Conservation (phyloP, 2,329 filamentous ascomycete genomes). For the Colletotrichum sp. region DNA sequence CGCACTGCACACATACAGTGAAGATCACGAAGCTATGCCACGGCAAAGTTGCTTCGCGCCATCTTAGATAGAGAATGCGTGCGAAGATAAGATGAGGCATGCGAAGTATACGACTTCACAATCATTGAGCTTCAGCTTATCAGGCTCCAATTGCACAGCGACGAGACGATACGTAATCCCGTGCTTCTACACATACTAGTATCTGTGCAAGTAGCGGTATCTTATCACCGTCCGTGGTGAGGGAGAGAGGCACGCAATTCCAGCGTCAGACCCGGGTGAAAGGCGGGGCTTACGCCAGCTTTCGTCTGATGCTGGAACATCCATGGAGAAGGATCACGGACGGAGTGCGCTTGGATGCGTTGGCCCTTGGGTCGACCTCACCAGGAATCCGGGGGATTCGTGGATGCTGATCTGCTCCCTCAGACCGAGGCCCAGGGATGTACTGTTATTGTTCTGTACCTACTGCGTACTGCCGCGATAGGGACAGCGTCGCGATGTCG, state of each 20-base stretch:
- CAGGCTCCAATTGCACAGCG: background rate
- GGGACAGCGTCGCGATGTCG: slow-evolving; percentile 1
- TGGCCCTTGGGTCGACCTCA: background rate
- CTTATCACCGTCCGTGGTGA: background rate
- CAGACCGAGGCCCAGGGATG: background rate
- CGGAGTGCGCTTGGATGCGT: background rate
- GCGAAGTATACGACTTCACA: background rate
- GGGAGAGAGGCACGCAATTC: background rate
- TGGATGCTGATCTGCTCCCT: background rate
- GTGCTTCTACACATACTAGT: background rate
- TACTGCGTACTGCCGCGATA: background rate
- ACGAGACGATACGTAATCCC: background rate
- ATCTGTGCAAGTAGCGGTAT: background rate
- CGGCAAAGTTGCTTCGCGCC: background rate
- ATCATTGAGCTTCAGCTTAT: background rate
- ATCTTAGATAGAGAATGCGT: background rate
- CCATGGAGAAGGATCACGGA: background rate
- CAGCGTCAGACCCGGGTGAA: background rate
- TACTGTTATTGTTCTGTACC: background rate
- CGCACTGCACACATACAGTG: background rate
- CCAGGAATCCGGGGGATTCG: background rate
- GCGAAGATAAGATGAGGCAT: background rate
- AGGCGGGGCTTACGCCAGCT: background rate
- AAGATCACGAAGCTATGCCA: background rate
- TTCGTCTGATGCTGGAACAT: background rate